Evolutionary conservation across 495 filamentous ascomycete species (phyloP).

Genomic region (Aspergillus bertholletiae): DNA sequence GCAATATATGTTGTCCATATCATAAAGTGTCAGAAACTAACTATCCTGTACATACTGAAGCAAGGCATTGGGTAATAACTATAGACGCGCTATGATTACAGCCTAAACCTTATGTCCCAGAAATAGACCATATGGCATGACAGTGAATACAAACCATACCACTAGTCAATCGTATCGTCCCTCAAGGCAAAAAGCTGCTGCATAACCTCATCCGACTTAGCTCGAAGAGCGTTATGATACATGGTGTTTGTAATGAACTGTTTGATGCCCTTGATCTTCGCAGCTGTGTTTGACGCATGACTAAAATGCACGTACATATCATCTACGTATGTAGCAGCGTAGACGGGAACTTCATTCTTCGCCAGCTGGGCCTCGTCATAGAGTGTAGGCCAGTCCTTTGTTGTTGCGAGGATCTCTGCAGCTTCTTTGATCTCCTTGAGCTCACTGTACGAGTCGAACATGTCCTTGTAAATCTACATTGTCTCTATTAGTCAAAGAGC

Average conservation of each 20-base stretch:
- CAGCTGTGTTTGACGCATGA: constrained; percentile 66
- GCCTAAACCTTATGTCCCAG: neutral
- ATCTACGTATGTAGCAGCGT: constrained; percentile 78
- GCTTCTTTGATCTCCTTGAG: constrained; percentile 59
- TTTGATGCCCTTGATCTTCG: constrained; percentile 71
- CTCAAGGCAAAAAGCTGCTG: constrained; percentile 65
- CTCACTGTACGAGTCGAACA: constrained; percentile 74
- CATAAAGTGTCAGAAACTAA: no score
- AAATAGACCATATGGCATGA: neutral
- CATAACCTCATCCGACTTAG: constrained; percentile 70
- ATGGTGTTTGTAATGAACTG: constrained; percentile 80
- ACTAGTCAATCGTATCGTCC: constrained; percentile 69
- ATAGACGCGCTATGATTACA: neutral
- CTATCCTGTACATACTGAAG: neutral
- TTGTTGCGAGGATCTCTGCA: constrained; percentile 66
- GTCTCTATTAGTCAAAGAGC: constrained; percentile 4
- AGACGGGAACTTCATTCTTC: constrained; percentile 82
- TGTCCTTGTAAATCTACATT: constrained; percentile 64
- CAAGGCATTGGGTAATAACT: neutral
- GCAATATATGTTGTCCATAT: neutral
- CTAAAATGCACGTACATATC: constrained; percentile 94
- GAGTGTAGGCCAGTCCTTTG: constrained; percentile 66
- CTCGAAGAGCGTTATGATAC: constrained; percentile 79
- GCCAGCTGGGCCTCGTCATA: constrained; percentile 71
- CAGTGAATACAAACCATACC: neutral